Evolutionary conservation across 208 protist genomes (phyloP), one percentile per base, ranked within the genome.

Genomic region (Leishmania mexicana): DNA sequence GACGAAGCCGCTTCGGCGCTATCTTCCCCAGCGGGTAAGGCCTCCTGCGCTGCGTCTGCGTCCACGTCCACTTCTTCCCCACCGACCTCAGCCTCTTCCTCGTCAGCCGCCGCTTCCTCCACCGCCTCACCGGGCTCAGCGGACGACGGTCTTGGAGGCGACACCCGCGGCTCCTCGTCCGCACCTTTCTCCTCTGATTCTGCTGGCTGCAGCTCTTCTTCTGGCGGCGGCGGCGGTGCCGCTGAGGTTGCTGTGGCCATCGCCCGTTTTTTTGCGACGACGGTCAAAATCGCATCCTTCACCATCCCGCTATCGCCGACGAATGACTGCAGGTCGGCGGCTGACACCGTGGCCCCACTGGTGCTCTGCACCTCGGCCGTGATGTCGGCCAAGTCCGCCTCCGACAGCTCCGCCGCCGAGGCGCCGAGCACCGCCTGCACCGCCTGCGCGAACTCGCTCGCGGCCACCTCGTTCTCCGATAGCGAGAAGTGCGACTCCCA

Each of bases 401-500:
- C 65, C 1, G 67, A 76, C 70, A 80, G 8, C 15, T 83, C 74
- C 17, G 79, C 72, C 4, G 62, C 83, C 15, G 80, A 42, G 24
- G 78, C 75, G 19, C 78, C 78, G 64, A 85, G 65, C 51, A 85
- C 31, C 31, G 4, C 51, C 0, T 68, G 83, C 47, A 93, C 67
- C 5, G 88, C 93, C 45, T 78, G 70, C 31, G 85, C 76, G 80
- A 96, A 95, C 42, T 89, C 87, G 24, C 74, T 80, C 58, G 57
- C 80, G 40, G 85, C 73, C 53, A 96, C 91, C 70, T 98, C 92
- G 60, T 78, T 93, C 75, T 97, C 94, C n/a, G 75, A 85, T 0
- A 70, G 60, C 21, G 84, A 90, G 72, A 97, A 95, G 86, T 96
- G 78, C 57, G 80, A 68, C 51, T 90, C 83, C 95, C 95, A 98